Evolutionary conservation across 2,329 filamentous ascomycete species (phyloP).

Genomic region (Monilinia fructicola): DNA sequence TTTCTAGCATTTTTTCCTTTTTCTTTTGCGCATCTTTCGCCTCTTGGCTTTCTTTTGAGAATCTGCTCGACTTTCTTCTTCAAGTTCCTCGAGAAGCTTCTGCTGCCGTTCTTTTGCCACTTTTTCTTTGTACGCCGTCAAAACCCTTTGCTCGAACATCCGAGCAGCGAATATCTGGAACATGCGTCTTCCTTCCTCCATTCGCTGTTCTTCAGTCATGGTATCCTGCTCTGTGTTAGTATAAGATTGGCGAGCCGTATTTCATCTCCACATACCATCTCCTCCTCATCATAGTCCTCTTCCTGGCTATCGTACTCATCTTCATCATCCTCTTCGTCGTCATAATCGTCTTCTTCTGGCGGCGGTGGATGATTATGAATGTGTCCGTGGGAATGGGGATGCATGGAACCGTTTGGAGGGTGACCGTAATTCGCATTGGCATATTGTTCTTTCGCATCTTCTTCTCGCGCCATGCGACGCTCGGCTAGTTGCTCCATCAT

Average conservation of each 20-base stretch:
- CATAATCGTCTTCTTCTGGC: slow-evolving; percentile 71
- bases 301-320: slow-evolving; percentile 63
- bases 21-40: slow-evolving; percentile 91
- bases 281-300: slow-evolving; percentile 75
- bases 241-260: slow-evolving; percentile 30
- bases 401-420: slow-evolving; percentile 56
- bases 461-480: slow-evolving; percentile 93
- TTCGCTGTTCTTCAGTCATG: slow-evolving; percentile 97
- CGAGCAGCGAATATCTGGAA: slow-evolving; percentile 98
- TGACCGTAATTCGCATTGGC: slow-evolving; percentile 61
- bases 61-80: slow-evolving; percentile 76
- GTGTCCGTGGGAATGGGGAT: slow-evolving; percentile 39
- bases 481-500: slow-evolving; percentile 99
- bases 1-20: slow-evolving; percentile 88
- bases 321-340: slow-evolving; percentile 59
- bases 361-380: slow-evolving; percentile 66
- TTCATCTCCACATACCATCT: slow-evolving; percentile 52
- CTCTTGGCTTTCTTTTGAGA: slow-evolving; percentile 87
- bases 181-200: slow-evolving; percentile 98
- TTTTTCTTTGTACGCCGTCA: slow-evolving; percentile 97
- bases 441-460: slow-evolving; percentile 70
- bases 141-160: slow-evolving; percentile 97
- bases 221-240: slow-evolving; percentile 66
- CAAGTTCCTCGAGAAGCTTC: slow-evolving; percentile 85
- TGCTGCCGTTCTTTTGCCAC: slow-evolving; percentile 89